A percentile compares a stretch with the other conserved stretches of the same genome.
These are phyloP conservation scores for Clonostachys byssicola DNA, from an alignment of 2,329 filamentous ascomycete species.

Conservation along the genomic window DNA sequence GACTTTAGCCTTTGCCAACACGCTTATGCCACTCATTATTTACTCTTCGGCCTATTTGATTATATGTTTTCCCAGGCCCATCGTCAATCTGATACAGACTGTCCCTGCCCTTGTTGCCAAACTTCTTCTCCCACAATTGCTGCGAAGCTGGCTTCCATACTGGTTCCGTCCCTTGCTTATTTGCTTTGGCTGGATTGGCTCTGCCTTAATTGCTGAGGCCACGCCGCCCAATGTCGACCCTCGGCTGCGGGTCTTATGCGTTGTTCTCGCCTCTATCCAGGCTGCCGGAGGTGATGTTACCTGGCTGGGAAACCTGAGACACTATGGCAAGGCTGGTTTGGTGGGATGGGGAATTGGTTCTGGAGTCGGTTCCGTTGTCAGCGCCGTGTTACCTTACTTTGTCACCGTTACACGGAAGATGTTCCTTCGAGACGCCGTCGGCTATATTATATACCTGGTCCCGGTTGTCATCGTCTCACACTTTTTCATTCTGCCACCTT, in stretches of 20 bases:
- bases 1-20: slow-evolving; percentile 19
- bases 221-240: slow-evolving; percentile 26
- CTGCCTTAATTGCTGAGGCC: slow-evolving; percentile 14
- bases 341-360: slow-evolving; percentile 27
- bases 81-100: slow-evolving; percentile 22
- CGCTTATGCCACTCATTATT: slow-evolving; percentile 19
- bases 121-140: slow-evolving; percentile 15
- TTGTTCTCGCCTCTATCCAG: slow-evolving; percentile 17
- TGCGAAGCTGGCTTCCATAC: slow-evolving; percentile 9
- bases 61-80: slow-evolving; percentile 21
- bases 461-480: slow-evolving; percentile 16
- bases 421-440: slow-evolving; percentile 17
- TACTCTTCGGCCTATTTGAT: slow-evolving; percentile 26
- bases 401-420: slow-evolving; percentile 17
- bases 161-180: slow-evolving; percentile 17
- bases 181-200: slow-evolving; percentile 17
- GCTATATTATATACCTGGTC: slow-evolving; percentile 16
- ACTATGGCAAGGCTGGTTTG: slow-evolving; percentile 20
- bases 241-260: slow-evolving; percentile 17
- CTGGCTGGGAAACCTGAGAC: slow-evolving; percentile 19
- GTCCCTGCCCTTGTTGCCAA: slow-evolving; percentile 21
- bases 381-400: slow-evolving; percentile 19
- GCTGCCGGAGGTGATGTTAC: slow-evolving; percentile 23
- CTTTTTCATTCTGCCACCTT: slow-evolving; percentile 19
- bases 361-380: slow-evolving; percentile 18